Base-by-base conservation (phyloP, 1,139 yeast species). In the Saccharomyces hybrid region DNA sequence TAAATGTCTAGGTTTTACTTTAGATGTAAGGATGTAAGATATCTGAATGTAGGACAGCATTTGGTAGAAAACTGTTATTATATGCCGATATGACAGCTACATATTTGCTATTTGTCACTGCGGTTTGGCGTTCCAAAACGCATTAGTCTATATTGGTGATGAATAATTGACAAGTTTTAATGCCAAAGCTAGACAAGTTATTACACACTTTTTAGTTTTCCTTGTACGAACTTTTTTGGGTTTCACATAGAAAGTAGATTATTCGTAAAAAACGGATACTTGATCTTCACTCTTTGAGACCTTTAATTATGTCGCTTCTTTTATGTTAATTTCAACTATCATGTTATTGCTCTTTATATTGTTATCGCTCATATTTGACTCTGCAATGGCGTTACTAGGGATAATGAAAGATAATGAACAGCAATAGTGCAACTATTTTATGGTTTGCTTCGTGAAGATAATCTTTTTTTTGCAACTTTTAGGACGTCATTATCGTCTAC, bases 401-500 rank as follows among this genome's bases (percentile, higher is more conserved):
- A 8, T 8, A 23, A 14, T 19, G 26, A 25, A 5, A 3, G 13
- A 19, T 38, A 38, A 38, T 38, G n/a, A 38, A 34, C 9, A 6
- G 19, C 41, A 14, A n/a, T n/a, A 38, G 16, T 32, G 38, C 16
- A 32, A 16, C 25, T 3, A 25, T 7, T 38, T 38, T 19, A 38
- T 38, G 44, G 44, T 38, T 38, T 38, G n/a, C 25, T 38, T 9
- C 44, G 44, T 13, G 44, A 52, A 13, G 58, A 50, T 26, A 61
- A 51, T 47, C 65, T 52, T 27, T 55, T 54, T 34, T 58, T 60
- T 2, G 71, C 70, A 2, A 61, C 66, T 38, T 59, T 60, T 28
- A 65, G 50, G 1, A 67, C 60, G 28, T 67, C 70, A 9, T 54
- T 54, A 28, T 66, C 69, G n/a, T 64, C 62, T 1, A 66, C 63